phyloP scores from a whole-genome alignment of 1,284 basidiomycete genomes.

The Filobasidium uniguttulatum region DNA sequence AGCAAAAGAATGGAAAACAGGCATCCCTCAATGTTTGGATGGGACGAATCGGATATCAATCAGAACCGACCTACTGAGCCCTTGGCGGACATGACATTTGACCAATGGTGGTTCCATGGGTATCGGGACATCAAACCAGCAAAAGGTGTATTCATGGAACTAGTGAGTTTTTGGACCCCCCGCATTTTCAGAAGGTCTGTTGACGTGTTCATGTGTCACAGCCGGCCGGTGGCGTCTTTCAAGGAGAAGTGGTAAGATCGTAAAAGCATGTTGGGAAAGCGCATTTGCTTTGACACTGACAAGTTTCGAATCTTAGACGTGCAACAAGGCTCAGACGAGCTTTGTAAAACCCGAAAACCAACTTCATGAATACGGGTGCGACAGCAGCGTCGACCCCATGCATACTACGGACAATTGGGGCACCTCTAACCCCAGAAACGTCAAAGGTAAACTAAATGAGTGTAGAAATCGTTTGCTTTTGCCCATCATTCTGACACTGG shows the following conservation, averaged over 20 bases:
- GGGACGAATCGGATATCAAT: conserved; percentile 24
- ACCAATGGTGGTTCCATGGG: conserved; percentile 54
- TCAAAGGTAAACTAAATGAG: conserved; percentile 27
- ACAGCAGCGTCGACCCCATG: conserved; percentile 28
- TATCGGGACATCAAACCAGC: conserved; percentile 23
- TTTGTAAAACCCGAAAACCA: conserved; percentile 21
- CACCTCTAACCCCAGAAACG: conserved; percentile 21
- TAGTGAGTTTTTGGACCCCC: conserved; percentile 11
- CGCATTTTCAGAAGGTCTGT: background rate
- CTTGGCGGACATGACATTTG: conserved; percentile 44
- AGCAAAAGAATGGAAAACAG: background rate
- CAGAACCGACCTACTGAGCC: conserved; percentile 42
- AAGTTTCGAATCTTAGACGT: background rate
- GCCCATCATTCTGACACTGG: too few species aligned
- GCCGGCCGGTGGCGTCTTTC: conserved; percentile 25
- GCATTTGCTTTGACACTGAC: background rate
- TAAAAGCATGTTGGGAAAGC: background rate
- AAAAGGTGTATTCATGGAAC: conserved; percentile 24
- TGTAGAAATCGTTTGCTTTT: too few species aligned
- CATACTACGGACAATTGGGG: conserved; percentile 26
- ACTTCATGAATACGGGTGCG: conserved; percentile 16
- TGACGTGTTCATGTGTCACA: background rate
- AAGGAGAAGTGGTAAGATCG: conserved; percentile 25
- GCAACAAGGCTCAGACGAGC: conserved; percentile 4
- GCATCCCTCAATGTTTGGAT: conserved; percentile 25